phyloP scores from a whole-genome alignment of 768 basidiomycete genomes.

The Hysterangium stoloniferum region DNA sequence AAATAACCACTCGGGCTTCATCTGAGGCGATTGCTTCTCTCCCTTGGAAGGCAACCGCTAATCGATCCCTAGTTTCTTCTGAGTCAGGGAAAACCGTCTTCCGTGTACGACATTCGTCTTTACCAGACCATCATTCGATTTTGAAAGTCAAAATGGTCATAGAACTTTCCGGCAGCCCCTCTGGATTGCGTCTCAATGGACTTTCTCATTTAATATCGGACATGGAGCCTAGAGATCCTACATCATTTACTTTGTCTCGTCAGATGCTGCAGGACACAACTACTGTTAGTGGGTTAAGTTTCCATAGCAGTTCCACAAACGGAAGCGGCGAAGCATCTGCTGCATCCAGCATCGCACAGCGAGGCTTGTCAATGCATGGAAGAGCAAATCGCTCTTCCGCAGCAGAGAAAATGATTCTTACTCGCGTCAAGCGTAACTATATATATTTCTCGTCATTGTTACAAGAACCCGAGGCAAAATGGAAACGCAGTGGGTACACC shows the following conservation, averaged over 20 bases:
- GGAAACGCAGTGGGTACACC: slow-evolving; percentile 67
- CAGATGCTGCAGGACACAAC: slow-evolving; percentile 67
- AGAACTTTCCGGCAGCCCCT: slow-evolving; percentile 70
- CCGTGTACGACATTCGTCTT: slow-evolving; percentile 61
- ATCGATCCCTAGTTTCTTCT: slow-evolving; percentile 30
- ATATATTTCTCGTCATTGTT: slow-evolving; percentile 96
- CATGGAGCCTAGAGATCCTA: slow-evolving; percentile 60
- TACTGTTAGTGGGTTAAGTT: slow-evolving; percentile 57
- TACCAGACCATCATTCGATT: slow-evolving; percentile 67
- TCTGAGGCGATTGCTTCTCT: slow-evolving; percentile 62
- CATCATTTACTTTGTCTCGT: slow-evolving; percentile 48
- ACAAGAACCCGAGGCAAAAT: slow-evolving; percentile 97
- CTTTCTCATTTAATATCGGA: slow-evolving; percentile 60
- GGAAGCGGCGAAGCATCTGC: slow-evolving; percentile 16
- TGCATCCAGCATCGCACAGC: slow-evolving; percentile 5
- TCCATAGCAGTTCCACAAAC: slow-evolving; percentile 57
- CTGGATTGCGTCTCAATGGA: slow-evolving; percentile 82
- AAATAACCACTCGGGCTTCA: slow-evolving; percentile 65
- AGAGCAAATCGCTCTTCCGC: slow-evolving; percentile 39
- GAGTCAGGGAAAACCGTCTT: slow-evolving; percentile 39
- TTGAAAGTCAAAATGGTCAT: slow-evolving; percentile 75
- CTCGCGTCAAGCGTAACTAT: slow-evolving; percentile 85
- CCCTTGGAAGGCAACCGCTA: slow-evolving; percentile 64
- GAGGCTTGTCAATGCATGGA: slow-evolving; percentile 15
- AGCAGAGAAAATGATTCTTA: slow-evolving; percentile 76